Evolutionary conservation across 2,329 filamentous ascomycete genomes (phyloP), one percentile per base, ranked within the genome.

Genomic region (Bipolaris oryzae): DNA sequence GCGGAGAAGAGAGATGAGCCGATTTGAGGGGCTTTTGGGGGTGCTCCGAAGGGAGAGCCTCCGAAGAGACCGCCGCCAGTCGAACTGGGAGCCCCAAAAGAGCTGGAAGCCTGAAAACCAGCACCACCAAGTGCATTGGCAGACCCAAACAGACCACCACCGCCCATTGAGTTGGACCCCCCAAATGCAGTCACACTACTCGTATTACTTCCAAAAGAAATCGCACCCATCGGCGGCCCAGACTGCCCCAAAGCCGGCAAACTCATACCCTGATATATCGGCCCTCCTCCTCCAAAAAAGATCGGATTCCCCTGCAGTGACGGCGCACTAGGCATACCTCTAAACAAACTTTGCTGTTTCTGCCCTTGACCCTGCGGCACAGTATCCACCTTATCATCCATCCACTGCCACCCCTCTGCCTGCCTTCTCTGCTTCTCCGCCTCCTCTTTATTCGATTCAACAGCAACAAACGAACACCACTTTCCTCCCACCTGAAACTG

Each of bases 381-480:
- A 3, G 43, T 33, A 7, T 31, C 0, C 7, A 9, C 9, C 21
- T 55, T 60, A 7, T 67, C 67, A 38, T 74, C 72, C 5, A 74
- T 56, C 50, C 60, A 74, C 41, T 70, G 64, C 63, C 66, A 70
- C 7, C 57, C 52, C 31, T 61, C 38, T 9, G 48, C 46, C 28
- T 56, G 52, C 53, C 58, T 54, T 13, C 66, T 35, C 25, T 58
- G 39, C 9, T 34, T 13, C 9, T 56, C 38, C 2, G 20, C 41
- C 1, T 53, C 31, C 7, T 55, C 49, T n/a, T 28, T 50, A 3
- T 65, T 58, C 7, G 80, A 76, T 58, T 87, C 80, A 1, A 89
- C 80, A 2, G 89, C 89, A 3, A 92, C 85, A 60, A 92, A 92
- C 0, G 88, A 90, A 66, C 86, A 89, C 83, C 86, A 90, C 68